Percentiles rank a stretch among this genome's conserved stretches.
phyloP scores from a whole-genome alignment of 208 protist species.

The Leishmania aethiopica region DNA sequence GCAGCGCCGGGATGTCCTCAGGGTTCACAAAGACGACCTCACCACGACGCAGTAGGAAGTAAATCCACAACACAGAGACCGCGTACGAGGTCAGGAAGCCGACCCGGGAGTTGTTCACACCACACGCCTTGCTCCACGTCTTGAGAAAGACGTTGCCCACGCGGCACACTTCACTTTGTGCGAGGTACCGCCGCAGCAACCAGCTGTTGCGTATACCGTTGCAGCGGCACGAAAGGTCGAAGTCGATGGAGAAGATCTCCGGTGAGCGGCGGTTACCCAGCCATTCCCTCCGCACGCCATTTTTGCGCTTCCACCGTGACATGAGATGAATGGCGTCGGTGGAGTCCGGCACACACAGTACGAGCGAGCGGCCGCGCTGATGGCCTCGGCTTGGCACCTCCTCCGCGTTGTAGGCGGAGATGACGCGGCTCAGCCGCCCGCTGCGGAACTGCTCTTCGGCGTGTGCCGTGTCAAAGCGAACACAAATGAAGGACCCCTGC shows the following conservation, averaged over 20 bases:
- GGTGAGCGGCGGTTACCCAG: slow-evolving; percentile 27
- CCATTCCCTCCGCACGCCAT: slow-evolving; percentile 43
- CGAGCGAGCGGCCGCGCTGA: background rate
- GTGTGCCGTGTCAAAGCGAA: slow-evolving; percentile 16
- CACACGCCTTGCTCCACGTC: slow-evolving; percentile 75
- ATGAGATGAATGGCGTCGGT: slow-evolving; percentile 48
- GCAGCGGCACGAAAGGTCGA: slow-evolving; percentile 74
- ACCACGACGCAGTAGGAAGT: slow-evolving; percentile 58
- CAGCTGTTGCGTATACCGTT: slow-evolving; percentile 83
- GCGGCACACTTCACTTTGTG: slow-evolving; percentile 52
- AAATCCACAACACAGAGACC: slow-evolving; percentile 72
- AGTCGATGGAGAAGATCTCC: slow-evolving; percentile 79
- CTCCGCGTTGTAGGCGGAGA: slow-evolving; percentile 7
- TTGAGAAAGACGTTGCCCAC: slow-evolving; percentile 77
- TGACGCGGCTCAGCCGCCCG: background rate
- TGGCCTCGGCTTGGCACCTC: background rate
- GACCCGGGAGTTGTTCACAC: slow-evolving; percentile 71
- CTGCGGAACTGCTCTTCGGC: slow-evolving; percentile 13
- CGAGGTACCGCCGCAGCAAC: slow-evolving; percentile 74
- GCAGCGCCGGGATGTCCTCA: slow-evolving; percentile 21
- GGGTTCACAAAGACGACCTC: slow-evolving; percentile 57
- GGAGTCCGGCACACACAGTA: slow-evolving; percentile 23
- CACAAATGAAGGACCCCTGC: slow-evolving; percentile 21
- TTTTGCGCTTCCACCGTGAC: slow-evolving; percentile 21
- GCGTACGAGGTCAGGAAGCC: slow-evolving; percentile 87